A percentile compares a stretch with the other conserved stretches of the same genome.
Evolutionary conservation across 306 rosid genomes (phyloP).

Genomic region (Acacia acuminata): DNA sequence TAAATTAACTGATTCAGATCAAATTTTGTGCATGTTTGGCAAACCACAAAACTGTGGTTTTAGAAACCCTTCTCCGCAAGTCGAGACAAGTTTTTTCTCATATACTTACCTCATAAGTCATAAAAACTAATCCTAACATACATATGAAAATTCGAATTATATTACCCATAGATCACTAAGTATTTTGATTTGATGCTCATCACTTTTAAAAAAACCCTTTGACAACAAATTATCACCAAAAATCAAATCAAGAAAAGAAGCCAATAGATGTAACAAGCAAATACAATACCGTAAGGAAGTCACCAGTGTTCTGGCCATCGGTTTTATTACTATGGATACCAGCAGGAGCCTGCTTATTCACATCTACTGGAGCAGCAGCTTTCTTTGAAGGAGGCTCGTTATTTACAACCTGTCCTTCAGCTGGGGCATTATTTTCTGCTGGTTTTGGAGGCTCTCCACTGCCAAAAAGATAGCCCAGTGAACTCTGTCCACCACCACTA

Average conservation of each 20-base stretch:
- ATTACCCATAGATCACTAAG: not conserved
- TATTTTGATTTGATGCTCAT: not conserved
- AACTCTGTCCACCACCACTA: constrained; percentile 98
- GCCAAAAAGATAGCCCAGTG: constrained; percentile 93
- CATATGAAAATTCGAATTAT: not conserved
- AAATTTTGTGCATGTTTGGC: too few relatives aligned
- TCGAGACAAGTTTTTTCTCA: too few relatives aligned
- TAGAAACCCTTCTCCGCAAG: too few relatives aligned
- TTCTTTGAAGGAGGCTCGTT: constrained; percentile 63
- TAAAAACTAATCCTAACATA: not conserved
- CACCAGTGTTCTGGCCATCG: constrained; percentile 96
- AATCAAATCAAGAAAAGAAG: constrained; percentile 8
- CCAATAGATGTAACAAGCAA: constrained; percentile 15
- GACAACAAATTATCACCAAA: constrained; percentile 3
- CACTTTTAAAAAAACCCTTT: constrained; percentile 1
- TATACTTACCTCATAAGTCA: too few relatives aligned
- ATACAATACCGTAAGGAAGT: constrained; percentile 81
- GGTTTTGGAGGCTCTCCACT: constrained; percentile 83
- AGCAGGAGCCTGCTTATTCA: constrained; percentile 61
- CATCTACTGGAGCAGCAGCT: constrained; percentile 28
- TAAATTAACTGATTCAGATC: not conserved
- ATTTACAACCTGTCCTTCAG: constrained; percentile 51
- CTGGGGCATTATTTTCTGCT: constrained; percentile 46
- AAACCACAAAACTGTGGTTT: too few relatives aligned
- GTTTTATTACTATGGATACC: constrained; percentile 85